phyloP scores from a whole-genome alignment of 177 flowering plant species.

The Vitis hybrid region DNA sequence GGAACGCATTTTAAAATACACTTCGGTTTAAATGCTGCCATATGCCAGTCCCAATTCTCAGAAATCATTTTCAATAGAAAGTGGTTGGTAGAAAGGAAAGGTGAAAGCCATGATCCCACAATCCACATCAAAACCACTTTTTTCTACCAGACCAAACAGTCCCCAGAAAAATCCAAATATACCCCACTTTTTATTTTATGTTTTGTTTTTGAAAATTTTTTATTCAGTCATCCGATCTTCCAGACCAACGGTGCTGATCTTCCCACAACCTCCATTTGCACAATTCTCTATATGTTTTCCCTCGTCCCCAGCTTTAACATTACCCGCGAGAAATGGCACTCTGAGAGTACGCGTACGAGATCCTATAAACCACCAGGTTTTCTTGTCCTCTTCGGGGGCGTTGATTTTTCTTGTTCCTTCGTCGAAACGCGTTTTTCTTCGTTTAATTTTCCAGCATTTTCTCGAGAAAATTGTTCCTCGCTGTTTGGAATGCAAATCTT shows the following conservation, averaged over 20 bases:
- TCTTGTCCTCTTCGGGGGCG: not conserved
- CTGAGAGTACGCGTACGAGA: not conserved
- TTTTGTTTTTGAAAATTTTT: no score
- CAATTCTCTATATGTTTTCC: not conserved
- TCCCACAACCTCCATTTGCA: not conserved
- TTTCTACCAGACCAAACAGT: not conserved
- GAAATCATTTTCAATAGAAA: no score
- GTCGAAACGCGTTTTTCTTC: not conserved
- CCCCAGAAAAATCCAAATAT: constrained; percentile 1
- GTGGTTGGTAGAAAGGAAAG: no score
- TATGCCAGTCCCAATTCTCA: no score
- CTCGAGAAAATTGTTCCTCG: not conserved
- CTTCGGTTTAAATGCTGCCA: no score
- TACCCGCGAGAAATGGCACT: constrained; percentile 10
- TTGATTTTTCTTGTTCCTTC: not conserved
- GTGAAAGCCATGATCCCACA: no score
- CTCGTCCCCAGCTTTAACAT: constrained; percentile 5
- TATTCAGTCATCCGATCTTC: no score
- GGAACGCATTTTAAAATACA: no score
- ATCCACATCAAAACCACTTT: no score
- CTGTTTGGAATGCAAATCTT: not conserved
- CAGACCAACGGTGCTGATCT: constrained; percentile 23
- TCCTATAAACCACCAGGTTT: not conserved
- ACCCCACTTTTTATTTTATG: not conserved
- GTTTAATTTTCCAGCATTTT: not conserved